A percentile compares a stretch with the other conserved stretches of the same genome.
Conservation (phyloP, 345 rosid genomes). For the Mercurialis annua region DNA sequence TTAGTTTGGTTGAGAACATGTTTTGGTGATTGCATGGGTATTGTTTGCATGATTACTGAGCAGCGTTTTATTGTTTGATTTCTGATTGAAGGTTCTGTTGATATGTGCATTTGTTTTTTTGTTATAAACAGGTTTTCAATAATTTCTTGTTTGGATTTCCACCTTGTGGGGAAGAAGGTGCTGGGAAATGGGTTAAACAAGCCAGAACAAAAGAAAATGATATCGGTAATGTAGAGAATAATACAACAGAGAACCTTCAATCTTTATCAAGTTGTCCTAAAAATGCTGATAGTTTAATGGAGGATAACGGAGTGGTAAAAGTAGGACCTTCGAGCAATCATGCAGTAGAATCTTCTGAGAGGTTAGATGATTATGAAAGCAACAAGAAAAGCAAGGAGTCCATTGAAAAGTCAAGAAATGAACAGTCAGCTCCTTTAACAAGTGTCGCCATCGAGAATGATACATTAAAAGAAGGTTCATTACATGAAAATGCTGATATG, state of each 20-base stretch:
- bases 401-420: slow-evolving; percentile 3
- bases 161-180: slow-evolving; percentile 56
- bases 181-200: slow-evolving; percentile 31
- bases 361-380: slow-evolving; percentile 1
- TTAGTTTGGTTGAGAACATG: no score
- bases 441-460: not conserved
- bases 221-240: not conserved
- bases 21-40: no score
- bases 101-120: no score
- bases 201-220: not conserved
- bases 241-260: slow-evolving; percentile 9
- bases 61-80: no score
- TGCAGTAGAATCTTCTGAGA: slow-evolving; percentile 20
- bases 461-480: not conserved
- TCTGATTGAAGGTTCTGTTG: no score
- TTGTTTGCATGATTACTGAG: no score
- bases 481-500: not conserved
- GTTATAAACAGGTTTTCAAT: slow-evolving; percentile 43
- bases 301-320: slow-evolving; percentile 3
- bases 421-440: slow-evolving; percentile 14
- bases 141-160: slow-evolving; percentile 82
- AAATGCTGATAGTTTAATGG: slow-evolving; percentile 13
- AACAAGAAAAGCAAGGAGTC: slow-evolving; percentile 10
- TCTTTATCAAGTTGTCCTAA: not conserved
- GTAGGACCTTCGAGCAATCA: slow-evolving; percentile 8